phyloP scores from a whole-genome alignment of 805 yeast genomes.

The Saturnispora ahearnii region DNA sequence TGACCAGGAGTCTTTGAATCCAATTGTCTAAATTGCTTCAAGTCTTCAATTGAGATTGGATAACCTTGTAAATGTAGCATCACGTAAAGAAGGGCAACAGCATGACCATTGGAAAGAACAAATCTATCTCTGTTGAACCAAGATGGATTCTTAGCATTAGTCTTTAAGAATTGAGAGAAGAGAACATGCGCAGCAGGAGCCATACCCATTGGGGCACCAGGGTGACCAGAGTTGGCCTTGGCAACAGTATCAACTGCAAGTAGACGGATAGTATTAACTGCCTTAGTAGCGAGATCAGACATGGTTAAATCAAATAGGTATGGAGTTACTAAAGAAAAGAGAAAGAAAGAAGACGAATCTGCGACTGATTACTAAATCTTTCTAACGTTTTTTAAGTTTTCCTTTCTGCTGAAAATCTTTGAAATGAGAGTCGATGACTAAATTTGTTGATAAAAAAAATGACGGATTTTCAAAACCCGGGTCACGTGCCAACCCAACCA shows the following conservation, averaged over 20 bases:
- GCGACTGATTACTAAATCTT: neutral
- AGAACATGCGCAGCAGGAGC: slow-evolving; percentile 92
- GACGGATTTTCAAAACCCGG: no score
- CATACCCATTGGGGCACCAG: slow-evolving; percentile 98
- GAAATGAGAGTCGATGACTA: no score
- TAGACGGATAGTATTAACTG: slow-evolving; percentile 81
- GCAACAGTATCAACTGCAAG: slow-evolving; percentile 82
- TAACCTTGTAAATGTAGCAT: slow-evolving; percentile 81
- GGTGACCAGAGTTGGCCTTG: slow-evolving; percentile 93
- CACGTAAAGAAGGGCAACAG: slow-evolving; percentile 81
- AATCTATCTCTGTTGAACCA: slow-evolving; percentile 97
- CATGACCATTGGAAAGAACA: slow-evolving; percentile 93
- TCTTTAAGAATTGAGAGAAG: slow-evolving; percentile 60
- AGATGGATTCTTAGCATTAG: slow-evolving; percentile 84
- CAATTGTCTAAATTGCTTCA: slow-evolving; percentile 83
- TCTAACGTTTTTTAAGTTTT: no score
- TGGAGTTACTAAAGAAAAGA: neutral
- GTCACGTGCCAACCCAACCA: no score
- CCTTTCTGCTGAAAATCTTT: no score
- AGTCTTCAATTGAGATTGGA: slow-evolving; percentile 71
- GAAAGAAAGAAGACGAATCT: neutral
- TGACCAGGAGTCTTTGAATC: slow-evolving; percentile 94
- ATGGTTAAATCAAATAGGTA: slow-evolving; percentile 8
- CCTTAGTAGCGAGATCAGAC: slow-evolving; percentile 57
- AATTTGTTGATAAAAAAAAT: no score